Conservation (phyloP, 2,329 filamentous ascomycete genomes). For the Colletotrichum lini region DNA sequence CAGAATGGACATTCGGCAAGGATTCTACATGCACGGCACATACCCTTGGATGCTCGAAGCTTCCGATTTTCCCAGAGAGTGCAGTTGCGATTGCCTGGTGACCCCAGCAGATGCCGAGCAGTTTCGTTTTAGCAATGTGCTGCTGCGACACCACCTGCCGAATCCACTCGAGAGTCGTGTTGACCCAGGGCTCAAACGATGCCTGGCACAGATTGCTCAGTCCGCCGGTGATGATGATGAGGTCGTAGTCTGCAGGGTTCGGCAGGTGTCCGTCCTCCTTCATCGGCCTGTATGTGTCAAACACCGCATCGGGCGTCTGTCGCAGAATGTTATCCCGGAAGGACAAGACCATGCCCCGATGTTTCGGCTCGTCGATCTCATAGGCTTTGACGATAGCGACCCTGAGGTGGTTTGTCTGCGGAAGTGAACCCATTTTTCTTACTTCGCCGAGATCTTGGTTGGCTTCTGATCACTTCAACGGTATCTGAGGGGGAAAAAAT, state of each 20-base stretch:
- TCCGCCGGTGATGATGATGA: slow-evolving; percentile 35
- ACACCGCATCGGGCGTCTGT: slow-evolving; percentile 27
- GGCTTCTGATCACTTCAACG: not conserved
- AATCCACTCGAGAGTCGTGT: slow-evolving; percentile 32
- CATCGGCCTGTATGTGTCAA: slow-evolving; percentile 31
- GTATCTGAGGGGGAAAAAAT: not conserved
- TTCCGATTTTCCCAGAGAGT: slow-evolving; percentile 24
- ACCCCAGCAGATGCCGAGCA: slow-evolving; percentile 34
- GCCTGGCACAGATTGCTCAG: slow-evolving; percentile 37
- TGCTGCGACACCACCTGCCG: slow-evolving; percentile 27
- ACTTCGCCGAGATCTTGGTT: too few species aligned
- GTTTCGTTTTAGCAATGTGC: slow-evolving; percentile 28
- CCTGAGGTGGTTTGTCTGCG: slow-evolving; percentile 14
- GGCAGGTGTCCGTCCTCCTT: slow-evolving; percentile 21
- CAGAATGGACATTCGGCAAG: not conserved
- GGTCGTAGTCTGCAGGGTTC: slow-evolving; percentile 24
- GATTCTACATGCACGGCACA: not conserved
- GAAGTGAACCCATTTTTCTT: slow-evolving; percentile 31
- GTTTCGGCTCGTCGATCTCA: slow-evolving; percentile 37
- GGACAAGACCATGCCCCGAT: slow-evolving; percentile 33
- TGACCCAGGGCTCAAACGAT: slow-evolving; percentile 34
- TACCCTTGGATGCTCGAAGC: slow-evolving; percentile 32
- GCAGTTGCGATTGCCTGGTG: slow-evolving; percentile 35
- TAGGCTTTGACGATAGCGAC: slow-evolving; percentile 39
- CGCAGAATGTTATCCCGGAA: slow-evolving; percentile 29